Base-by-base conservation (phyloP, 106 monocot genomes). In the Acorus calamus region DNA sequence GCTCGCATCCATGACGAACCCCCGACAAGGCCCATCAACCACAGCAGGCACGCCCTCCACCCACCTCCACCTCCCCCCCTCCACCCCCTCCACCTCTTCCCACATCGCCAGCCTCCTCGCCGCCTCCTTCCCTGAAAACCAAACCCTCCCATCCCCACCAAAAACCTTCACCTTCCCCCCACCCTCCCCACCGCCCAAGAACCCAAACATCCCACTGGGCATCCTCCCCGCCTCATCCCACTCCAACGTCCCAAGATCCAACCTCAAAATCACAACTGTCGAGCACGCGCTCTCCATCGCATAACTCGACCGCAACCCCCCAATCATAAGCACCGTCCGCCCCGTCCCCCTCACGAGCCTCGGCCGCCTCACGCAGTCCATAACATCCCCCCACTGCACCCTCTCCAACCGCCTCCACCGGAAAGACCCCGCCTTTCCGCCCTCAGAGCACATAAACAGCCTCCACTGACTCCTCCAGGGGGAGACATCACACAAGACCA, bases 401-500 rank as follows among this genome's bases (percentile, higher is more conserved):
- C 72, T 71, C 73, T 92, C 98, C 3, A 99, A 64, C 56, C 76
- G 81, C 4, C 76, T 78, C 91, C 85, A 88, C 10, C 76, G 78
- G 4, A 72, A 63, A 14, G 65, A 68, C 9, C 71, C 71, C 4
- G 72, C 79, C n/a, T 89, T 67, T 47, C 70, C 87, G 41, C 53
- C 14, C 3, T 88, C 57, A 4, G 61, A 42, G 58, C 92, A 92
- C 14, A 77, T 74, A 66, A 99, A 99, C 47, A 99, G 77, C 92
- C 88, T 99, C 92, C 98, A 99, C 71, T 92, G 88, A 77, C 81
- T 86, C 45, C 92, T 57, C 98, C 98, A 99, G 7, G 88, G 91
- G 10, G 80, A 81, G 7, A 86, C 77, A 49, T 92, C 98, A 66
- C 88, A 92, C 8, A 92, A 75, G 6, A 83, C 75, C 71, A 69